Evolutionary conservation across 495 filamentous ascomycete genomes (phyloP).

Genomic region (Neurospora sp.): DNA sequence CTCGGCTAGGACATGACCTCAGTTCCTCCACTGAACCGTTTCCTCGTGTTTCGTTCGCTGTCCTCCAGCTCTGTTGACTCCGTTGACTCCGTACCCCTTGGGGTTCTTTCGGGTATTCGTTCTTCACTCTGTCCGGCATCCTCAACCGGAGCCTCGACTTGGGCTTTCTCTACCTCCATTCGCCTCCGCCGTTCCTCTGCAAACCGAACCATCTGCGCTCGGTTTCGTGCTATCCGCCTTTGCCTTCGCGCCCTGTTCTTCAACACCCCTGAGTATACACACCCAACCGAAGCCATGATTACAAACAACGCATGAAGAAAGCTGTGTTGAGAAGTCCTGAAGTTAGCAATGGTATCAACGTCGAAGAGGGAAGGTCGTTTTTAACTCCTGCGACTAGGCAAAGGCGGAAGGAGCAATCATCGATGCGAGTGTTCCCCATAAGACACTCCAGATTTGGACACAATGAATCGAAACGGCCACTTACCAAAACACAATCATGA

Average conservation of each 20-base stretch:
- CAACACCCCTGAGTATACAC: constrained; percentile 1
- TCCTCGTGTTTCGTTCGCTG: background rate
- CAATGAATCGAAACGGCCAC: background rate
- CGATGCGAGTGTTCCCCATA: background rate
- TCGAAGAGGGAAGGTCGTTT: background rate
- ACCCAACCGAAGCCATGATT: constrained; percentile 10
- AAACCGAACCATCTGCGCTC: constrained; percentile 15
- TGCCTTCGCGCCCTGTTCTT: background rate
- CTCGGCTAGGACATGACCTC: background rate
- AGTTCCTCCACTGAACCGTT: background rate
- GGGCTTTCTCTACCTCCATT: background rate
- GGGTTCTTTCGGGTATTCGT: background rate
- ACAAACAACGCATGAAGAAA: constrained; percentile 14
- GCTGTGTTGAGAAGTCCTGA: background rate
- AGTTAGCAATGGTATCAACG: background rate
- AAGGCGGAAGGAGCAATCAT: background rate
- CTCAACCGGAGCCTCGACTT: background rate
- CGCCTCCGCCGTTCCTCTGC: constrained; percentile 1
- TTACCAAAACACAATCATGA: constrained; percentile 21
- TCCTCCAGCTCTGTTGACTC: background rate
- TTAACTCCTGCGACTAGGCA: too few species aligned
- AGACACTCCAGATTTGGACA: background rate
- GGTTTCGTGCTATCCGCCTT: constrained; percentile 4
- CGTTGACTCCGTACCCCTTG: background rate
- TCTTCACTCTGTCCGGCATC: background rate